Evolutionary conservation across 768 basidiomycete genomes (phyloP).

Genomic region (Mycena alexandri): DNA sequence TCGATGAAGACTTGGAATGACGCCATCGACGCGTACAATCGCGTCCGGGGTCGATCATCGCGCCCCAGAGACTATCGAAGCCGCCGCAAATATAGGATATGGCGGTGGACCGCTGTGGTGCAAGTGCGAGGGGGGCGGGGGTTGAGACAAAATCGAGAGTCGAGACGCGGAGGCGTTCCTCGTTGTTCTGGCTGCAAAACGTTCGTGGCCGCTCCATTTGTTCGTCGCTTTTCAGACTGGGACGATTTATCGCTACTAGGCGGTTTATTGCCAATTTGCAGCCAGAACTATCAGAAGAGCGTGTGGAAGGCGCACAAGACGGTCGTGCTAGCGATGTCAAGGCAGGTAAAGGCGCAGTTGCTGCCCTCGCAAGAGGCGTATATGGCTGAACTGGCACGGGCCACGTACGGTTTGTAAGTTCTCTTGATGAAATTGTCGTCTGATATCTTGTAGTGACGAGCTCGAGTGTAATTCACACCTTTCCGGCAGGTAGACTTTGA

Average conservation of each 20-base stretch:
- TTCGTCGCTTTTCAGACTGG: background rate
- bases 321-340: background rate
- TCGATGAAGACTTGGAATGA: constrained; percentile 10
- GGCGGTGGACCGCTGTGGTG: background rate
- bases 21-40: constrained; percentile 2
- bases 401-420: background rate
- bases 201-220: background rate
- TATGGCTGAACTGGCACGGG: background rate
- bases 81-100: background rate
- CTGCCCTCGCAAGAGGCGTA: constrained; percentile 10
- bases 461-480: too few relatives aligned
- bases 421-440: background rate
- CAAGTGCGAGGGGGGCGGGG: constrained; percentile 9
- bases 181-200: constrained; percentile 12
- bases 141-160: background rate
- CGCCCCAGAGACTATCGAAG: constrained; percentile 3
- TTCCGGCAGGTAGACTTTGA: too few relatives aligned
- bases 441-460: background rate
- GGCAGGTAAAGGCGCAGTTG: constrained; percentile 3
- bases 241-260: background rate
- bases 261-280: constrained; percentile 15
- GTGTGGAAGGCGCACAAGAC: constrained; percentile 16
- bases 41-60: constrained; percentile 7
- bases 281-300: constrained; percentile 8
- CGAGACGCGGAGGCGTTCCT: background rate